Evolutionary conservation across 495 filamentous ascomycete genomes (phyloP).

Genomic region (Hyaloscypha finlandica): DNA sequence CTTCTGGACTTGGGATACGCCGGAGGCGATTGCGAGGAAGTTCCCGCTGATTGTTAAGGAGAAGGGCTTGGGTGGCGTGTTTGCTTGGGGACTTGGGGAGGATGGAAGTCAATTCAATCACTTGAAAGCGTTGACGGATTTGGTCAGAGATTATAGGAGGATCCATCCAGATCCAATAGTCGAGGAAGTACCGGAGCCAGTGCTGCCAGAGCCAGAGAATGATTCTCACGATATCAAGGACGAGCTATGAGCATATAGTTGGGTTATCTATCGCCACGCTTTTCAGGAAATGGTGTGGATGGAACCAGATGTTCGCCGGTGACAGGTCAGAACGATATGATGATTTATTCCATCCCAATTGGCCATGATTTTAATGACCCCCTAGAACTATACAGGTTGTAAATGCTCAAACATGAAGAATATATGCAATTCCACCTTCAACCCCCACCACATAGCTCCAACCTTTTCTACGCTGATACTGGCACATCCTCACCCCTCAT

Average conservation of each 20-base stretch:
- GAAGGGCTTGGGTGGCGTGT: conserved; percentile 65
- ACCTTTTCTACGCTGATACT: background rate
- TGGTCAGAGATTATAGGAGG: background rate
- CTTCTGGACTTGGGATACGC: conserved; percentile 79
- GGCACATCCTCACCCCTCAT: background rate
- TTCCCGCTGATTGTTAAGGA: conserved; percentile 59
- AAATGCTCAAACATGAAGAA: background rate
- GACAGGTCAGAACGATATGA: background rate
- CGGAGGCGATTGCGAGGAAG: conserved; percentile 61
- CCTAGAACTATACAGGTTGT: too few species aligned
- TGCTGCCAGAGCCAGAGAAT: background rate
- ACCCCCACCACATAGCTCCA: background rate
- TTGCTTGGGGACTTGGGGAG: conserved; percentile 75
- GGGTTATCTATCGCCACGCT: background rate
- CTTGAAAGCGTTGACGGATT: conserved; percentile 54
- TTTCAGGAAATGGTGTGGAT: background rate
- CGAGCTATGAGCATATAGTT: background rate
- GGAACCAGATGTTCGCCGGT: background rate
- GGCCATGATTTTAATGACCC: too few species aligned
- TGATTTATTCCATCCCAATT: too few species aligned
- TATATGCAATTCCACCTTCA: background rate
- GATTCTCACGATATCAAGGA: background rate
- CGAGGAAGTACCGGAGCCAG: background rate
- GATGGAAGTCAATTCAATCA: conserved; percentile 63
- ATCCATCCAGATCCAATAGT: background rate